Conservation (phyloP, 805 yeast genomes). For the Saccharomyces kudriavzevii region DNA sequence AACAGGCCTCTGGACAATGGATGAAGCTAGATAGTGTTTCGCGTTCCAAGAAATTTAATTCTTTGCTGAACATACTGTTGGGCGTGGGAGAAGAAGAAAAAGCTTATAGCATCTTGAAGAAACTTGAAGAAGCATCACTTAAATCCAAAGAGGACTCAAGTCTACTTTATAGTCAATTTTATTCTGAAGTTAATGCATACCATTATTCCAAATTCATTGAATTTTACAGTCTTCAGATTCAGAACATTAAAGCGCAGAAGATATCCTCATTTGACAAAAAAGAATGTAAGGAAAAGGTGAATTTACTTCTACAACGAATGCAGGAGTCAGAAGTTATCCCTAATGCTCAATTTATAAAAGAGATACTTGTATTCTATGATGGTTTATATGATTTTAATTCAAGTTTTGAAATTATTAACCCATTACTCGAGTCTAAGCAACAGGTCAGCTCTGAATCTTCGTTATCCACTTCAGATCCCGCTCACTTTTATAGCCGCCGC, state of each 20-base stretch:
- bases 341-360: conserved; percentile 34
- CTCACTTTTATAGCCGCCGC: conserved; percentile 3
- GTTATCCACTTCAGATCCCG: background rate
- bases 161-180: conserved; percentile 9
- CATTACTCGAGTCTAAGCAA: conserved; percentile 15
- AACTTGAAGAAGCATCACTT: conserved; percentile 27
- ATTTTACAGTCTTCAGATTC: conserved; percentile 21
- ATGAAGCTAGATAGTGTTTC: conserved; percentile 4
- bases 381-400: conserved; percentile 24
- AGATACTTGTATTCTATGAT: conserved; percentile 30
- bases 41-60: conserved; percentile 19
- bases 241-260: background rate
- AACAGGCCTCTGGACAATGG: conserved; percentile 6
- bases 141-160: conserved; percentile 3
- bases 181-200: conserved; percentile 36
- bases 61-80: conserved; percentile 23
- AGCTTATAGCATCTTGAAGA: conserved; percentile 29
- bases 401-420: conserved; percentile 31
- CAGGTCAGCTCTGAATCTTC: conserved; percentile 5
- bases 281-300: conserved; percentile 17
- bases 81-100: conserved; percentile 16
- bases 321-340: conserved; percentile 22
- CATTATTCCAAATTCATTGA: conserved; percentile 36
- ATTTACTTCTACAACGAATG: conserved; percentile 28
- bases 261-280: conserved; percentile 3